Conservation (phyloP, 495 filamentous ascomycete species). For the Podospora australis region DNA sequence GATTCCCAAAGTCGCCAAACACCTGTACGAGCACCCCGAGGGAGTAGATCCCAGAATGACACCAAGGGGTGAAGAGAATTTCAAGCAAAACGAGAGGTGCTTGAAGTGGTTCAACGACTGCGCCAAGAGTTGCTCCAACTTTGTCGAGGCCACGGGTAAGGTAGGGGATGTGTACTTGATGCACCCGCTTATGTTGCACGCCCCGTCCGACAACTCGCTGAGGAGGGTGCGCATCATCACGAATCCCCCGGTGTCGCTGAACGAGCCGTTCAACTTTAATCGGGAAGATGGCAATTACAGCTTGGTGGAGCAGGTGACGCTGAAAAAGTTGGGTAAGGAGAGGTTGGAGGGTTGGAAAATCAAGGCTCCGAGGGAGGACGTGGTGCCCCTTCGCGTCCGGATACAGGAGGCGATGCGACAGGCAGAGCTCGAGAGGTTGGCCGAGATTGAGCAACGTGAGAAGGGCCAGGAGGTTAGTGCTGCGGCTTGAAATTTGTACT, state of each 20-base stretch:
- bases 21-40: conserved; percentile 59
- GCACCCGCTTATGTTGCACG: conserved; percentile 71
- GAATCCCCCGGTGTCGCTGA: conserved; percentile 61
- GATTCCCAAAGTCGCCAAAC: conserved; percentile 50
- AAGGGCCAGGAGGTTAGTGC: conserved; percentile 4
- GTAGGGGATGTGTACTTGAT: conserved; percentile 63
- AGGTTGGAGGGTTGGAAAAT: conserved; percentile 58
- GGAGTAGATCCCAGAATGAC: conserved; percentile 64
- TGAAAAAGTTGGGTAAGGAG: conserved; percentile 52
- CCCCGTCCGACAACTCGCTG: conserved; percentile 53
- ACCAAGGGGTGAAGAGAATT: conserved; percentile 40
- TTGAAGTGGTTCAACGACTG: conserved; percentile 51
- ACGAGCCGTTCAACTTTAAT: conserved; percentile 58
- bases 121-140: conserved; percentile 40
- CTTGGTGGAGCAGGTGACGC: conserved; percentile 62
- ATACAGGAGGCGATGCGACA: conserved; percentile 46
- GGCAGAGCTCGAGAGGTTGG: conserved; percentile 37
- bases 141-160: conserved; percentile 60
- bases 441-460: conserved; percentile 14
- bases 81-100: conserved; percentile 34
- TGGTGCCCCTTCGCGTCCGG: conserved; percentile 35
- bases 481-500: conserved; percentile 4
- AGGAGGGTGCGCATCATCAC: conserved; percentile 61
- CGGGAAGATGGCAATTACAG: conserved; percentile 56
- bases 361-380: conserved; percentile 41